Evolutionary conservation across 164 flowering plant genomes (phyloP).

Genomic region (Liquidambar formosana): DNA sequence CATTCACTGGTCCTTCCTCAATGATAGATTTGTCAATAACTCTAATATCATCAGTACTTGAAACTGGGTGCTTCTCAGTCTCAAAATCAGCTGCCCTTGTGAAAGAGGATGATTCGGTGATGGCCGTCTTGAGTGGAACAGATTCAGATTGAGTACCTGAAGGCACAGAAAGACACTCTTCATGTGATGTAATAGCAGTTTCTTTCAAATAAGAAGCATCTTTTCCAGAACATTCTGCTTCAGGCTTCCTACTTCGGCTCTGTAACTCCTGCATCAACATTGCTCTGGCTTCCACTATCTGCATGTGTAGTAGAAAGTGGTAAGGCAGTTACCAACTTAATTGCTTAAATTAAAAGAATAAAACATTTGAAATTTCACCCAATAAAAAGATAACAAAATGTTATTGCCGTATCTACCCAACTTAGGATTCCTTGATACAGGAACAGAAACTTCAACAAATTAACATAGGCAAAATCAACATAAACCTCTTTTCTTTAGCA

Average conservation of each 20-base stretch:
- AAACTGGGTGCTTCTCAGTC: slow-evolving; percentile 54
- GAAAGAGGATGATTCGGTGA: slow-evolving; percentile 22
- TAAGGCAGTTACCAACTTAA: no score
- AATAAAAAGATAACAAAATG: no score
- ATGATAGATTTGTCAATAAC: slow-evolving; percentile 64
- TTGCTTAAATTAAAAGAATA: no score
- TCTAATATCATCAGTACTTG: slow-evolving; percentile 47
- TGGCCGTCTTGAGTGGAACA: slow-evolving; percentile 20
- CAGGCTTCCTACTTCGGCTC: slow-evolving; percentile 26
- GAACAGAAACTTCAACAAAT: no score
- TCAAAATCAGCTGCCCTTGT: slow-evolving; percentile 27
- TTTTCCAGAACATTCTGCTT: slow-evolving; percentile 26
- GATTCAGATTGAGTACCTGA: slow-evolving; percentile 27
- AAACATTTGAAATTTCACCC: no score
- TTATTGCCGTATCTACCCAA: no score
- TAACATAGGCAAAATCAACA: no score
- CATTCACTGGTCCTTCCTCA: slow-evolving; percentile 35
- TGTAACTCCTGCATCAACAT: slow-evolving; percentile 51
- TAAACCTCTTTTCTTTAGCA: no score
- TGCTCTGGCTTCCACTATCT: slow-evolving; percentile 87
- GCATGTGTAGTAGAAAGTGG: slow-evolving; percentile 16
- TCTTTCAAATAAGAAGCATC: slow-evolving; percentile 26
- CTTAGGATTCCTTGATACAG: no score
- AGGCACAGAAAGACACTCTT: slow-evolving; percentile 43
- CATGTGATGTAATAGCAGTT: slow-evolving; percentile 23